Percentiles rank a stretch among this genome's conserved stretches.
These are phyloP conservation scores for Wickerhamiella lipophila DNA, from an alignment of 805 yeast genomes.

Conservation along the genomic window DNA sequence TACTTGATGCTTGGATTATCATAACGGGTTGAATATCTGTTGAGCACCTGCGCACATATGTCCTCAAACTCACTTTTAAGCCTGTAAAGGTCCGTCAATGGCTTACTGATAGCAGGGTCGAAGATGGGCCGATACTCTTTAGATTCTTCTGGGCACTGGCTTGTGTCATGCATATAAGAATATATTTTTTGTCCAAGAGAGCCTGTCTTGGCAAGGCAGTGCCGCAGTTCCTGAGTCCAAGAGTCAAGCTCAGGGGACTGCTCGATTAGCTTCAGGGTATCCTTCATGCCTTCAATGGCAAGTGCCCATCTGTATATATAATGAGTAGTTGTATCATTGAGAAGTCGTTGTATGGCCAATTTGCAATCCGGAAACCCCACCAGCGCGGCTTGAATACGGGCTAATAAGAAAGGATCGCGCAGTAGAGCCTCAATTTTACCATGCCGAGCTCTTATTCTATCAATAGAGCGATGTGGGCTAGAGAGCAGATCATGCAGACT, in stretches of 20 bases:
- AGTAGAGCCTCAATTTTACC: slow-evolving; percentile 30
- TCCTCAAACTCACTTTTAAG: not conserved
- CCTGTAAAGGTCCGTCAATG: not conserved
- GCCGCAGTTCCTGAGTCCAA: not conserved
- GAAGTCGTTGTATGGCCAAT: slow-evolving; percentile 29
- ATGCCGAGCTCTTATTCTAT: slow-evolving; percentile 46
- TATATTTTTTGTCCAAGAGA: not conserved
- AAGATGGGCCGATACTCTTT: not conserved
- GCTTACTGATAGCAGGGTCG: not conserved
- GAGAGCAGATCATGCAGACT: slow-evolving; percentile 67
- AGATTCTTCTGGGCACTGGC: not conserved
- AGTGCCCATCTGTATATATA: slow-evolving; percentile 33
- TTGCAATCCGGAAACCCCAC: slow-evolving; percentile 40
- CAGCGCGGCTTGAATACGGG: slow-evolving; percentile 37
- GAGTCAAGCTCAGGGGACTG: not conserved
- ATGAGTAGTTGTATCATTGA: slow-evolving; percentile 35
- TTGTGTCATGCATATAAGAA: not conserved
- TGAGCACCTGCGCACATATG: not conserved
- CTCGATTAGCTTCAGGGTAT: slow-evolving; percentile 20
- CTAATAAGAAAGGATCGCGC: slow-evolving; percentile 26
- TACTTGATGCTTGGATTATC: not conserved
- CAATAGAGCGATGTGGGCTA: slow-evolving; percentile 55
- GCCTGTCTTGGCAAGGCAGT: not conserved
- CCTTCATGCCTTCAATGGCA: slow-evolving; percentile 30
- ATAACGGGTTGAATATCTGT: not conserved